phyloP scores from a whole-genome alignment of 202 grass and related monocot species.

The Schoenoplectus triqueter region DNA sequence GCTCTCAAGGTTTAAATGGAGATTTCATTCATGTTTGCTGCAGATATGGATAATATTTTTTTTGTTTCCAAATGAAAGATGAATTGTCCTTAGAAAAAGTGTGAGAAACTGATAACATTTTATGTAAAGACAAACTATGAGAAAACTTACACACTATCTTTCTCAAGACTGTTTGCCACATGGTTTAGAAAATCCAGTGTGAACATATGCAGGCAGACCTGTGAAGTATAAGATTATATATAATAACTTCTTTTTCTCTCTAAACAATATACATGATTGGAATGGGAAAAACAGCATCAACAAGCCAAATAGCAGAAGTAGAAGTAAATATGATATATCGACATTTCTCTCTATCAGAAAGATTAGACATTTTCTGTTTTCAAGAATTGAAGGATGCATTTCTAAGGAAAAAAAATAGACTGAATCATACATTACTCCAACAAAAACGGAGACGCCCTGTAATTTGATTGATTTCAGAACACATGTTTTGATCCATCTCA shows the following conservation, averaged over 20 bases:
- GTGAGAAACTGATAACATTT: not conserved
- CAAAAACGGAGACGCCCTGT: constrained; percentile 94
- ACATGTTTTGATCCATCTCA: constrained; percentile 91
- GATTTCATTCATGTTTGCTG: not conserved
- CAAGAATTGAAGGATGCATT: constrained; percentile 4
- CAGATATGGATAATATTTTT: not conserved
- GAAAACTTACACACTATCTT: constrained; percentile 85
- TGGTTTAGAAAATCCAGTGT: constrained; percentile 94
- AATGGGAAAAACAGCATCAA: not conserved
- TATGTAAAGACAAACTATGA: not conserved
- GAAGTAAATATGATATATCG: constrained; percentile 5
- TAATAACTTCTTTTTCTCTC: constrained; percentile 12
- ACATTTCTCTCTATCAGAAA: not conserved
- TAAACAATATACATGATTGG: constrained; percentile 20
- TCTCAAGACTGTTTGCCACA: constrained; percentile 94
- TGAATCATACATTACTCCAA: constrained; percentile 93
- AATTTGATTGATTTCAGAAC: constrained; percentile 94
- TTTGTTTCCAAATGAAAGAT: not conserved
- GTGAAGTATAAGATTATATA: constrained; percentile 19
- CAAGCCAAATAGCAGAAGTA: not conserved
- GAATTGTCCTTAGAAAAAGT: not conserved
- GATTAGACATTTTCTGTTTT: not conserved
- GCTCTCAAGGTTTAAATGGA: constrained; percentile 1
- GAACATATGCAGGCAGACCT: constrained; percentile 95
- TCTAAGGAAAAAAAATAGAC: constrained; percentile 19